A percentile compares a stretch with the other conserved stretches of the same genome.
Conservation (phyloP, 805 yeast species). For the Hanseniaspora vineae region DNA sequence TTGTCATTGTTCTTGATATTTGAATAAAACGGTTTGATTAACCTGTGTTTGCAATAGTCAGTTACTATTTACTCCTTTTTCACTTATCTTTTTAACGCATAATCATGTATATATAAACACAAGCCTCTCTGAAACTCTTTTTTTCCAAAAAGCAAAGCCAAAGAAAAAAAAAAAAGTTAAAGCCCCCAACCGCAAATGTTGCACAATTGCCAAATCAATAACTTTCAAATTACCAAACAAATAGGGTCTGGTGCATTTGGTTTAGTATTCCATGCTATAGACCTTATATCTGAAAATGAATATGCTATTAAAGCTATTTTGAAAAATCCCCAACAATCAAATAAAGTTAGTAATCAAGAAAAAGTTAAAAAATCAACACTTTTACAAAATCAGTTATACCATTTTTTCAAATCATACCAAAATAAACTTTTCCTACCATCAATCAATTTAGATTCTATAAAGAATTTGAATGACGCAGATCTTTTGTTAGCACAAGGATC, state of each 20-base stretch:
- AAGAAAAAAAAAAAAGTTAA: background rate
- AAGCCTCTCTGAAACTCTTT: too few relatives aligned
- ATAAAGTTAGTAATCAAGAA: slow-evolving; percentile 20
- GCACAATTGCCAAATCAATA: slow-evolving; percentile 17
- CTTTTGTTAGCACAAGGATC: slow-evolving; percentile 8
- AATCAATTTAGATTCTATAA: slow-evolving; percentile 16
- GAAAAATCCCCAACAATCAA: slow-evolving; percentile 24
- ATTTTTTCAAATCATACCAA: slow-evolving; percentile 14
- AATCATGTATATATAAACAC: too few relatives aligned
- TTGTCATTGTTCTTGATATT: too few relatives aligned
- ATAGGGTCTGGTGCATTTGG: slow-evolving; percentile 81
- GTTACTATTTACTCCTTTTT: too few relatives aligned
- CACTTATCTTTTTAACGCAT: too few relatives aligned
- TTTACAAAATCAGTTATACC: slow-evolving; percentile 16
- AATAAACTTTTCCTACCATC: slow-evolving; percentile 14
- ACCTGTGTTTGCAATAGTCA: too few relatives aligned
- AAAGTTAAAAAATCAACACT: slow-evolving; percentile 17
- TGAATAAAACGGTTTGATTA: too few relatives aligned
- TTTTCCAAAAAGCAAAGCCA: background rate
- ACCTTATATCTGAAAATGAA: slow-evolving; percentile 33
- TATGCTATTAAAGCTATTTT: slow-evolving; percentile 65
- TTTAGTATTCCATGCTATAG: slow-evolving; percentile 56
- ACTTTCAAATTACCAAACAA: slow-evolving; percentile 14
- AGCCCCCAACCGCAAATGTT: slow-evolving; percentile 6
- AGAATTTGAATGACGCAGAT: slow-evolving; percentile 23